These are phyloP conservation scores for Claviceps quebecensis DNA, from an alignment of 2,329 filamentous ascomycete species.

Conservation along the genomic window DNA sequence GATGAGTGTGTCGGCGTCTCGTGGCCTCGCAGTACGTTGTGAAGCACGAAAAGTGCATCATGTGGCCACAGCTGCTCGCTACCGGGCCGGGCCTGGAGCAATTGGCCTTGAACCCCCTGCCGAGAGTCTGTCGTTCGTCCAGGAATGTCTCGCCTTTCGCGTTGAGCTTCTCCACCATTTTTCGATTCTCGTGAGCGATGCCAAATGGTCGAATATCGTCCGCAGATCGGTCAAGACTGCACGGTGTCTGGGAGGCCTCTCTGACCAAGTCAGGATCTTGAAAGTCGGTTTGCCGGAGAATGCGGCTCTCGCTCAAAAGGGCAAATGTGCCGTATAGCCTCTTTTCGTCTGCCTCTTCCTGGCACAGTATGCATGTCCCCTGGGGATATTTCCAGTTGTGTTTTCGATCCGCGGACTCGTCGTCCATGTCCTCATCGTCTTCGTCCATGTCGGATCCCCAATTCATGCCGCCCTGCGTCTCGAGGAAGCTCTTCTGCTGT, in stretches of 20 bases:
- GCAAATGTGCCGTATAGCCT: conserved; percentile 88
- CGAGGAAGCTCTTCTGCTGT: conserved; percentile 89
- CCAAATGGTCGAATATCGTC: conserved; percentile 80
- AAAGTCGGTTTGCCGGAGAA: conserved; percentile 76
- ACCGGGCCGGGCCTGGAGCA: conserved; percentile 61
- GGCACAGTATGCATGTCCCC: conserved; percentile 89
- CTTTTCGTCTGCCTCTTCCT: conserved; percentile 86
- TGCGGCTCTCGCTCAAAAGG: conserved; percentile 70
- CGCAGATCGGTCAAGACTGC: conserved; percentile 71
- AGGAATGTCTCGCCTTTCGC: conserved; percentile 56
- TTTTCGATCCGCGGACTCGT: conserved; percentile 55
- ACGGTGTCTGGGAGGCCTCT: conserved; percentile 66
- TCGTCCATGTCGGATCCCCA: conserved; percentile 75
- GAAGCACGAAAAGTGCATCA: conserved; percentile 97
- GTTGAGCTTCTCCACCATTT: conserved; percentile 61
- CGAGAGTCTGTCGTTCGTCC: conserved; percentile 67
- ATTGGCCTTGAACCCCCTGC: conserved; percentile 70
- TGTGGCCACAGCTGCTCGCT: conserved; percentile 85
- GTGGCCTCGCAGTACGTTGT: conserved; percentile 82
- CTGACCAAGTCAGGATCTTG: conserved; percentile 70
- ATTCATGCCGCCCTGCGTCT: conserved; percentile 73
- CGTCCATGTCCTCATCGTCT: conserved; percentile 53
- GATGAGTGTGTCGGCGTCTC: conserved; percentile 68
- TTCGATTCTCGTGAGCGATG: conserved; percentile 74
- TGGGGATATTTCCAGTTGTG: conserved; percentile 71